phyloP scores from a whole-genome alignment of 176 grass and related monocot genomes.

The Neostapfia colusana region DNA sequence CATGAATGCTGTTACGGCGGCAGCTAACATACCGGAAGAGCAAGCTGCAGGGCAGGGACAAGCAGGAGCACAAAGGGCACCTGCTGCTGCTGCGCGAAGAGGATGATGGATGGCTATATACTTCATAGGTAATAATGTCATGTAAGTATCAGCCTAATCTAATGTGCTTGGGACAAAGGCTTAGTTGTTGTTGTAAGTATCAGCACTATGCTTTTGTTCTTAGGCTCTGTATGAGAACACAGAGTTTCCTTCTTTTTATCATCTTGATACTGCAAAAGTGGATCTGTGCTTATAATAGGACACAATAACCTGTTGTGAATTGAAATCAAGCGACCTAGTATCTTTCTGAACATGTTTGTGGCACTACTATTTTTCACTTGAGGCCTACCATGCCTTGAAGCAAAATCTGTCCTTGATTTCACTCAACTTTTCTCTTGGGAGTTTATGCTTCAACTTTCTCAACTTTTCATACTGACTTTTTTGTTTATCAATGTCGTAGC shows the following conservation, averaged over 20 bases:
- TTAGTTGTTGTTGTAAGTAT: too few relatives aligned
- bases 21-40: constrained; percentile 75
- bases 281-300: neutral
- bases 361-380: neutral
- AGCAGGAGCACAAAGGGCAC: constrained; percentile 57
- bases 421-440: neutral
- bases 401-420: neutral
- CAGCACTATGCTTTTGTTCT: neutral
- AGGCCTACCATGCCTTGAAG: neutral
- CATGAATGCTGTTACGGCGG: constrained; percentile 92
- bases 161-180: too few relatives aligned
- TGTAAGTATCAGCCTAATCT: neutral
- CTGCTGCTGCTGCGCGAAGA: constrained; percentile 69
- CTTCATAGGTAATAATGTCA: constrained; percentile 37
- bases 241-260: neutral
- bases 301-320: neutral
- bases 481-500: neutral
- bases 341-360: neutral
- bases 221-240: neutral
- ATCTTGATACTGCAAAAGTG: neutral
- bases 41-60: constrained; percentile 64
- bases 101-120: constrained; percentile 58
- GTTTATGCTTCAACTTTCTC: neutral
- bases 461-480: neutral
- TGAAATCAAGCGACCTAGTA: neutral